phyloP scores from a whole-genome alignment of 345 rosid genomes.

The Dipteronia dyeriana region DNA sequence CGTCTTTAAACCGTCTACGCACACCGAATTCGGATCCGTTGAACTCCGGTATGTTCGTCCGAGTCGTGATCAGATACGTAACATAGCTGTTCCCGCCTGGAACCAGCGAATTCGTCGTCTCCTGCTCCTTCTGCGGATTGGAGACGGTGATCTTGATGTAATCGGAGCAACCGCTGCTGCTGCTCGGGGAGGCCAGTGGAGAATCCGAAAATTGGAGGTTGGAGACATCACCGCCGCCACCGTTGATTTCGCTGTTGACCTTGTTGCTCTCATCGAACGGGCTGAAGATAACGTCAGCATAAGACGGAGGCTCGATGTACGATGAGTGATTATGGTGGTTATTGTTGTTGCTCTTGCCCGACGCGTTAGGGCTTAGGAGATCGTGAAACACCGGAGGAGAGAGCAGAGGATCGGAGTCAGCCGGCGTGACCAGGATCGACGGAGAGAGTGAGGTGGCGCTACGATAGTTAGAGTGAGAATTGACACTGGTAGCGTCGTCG shows the following conservation, averaged over 20 bases:
- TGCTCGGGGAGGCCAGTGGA: slow-evolving; percentile 46
- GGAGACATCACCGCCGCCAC: slow-evolving; percentile 61
- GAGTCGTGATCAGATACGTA: slow-evolving; percentile 77
- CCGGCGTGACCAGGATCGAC: slow-evolving; percentile 43
- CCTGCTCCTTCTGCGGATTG: slow-evolving; percentile 84
- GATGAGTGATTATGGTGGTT: slow-evolving; percentile 26
- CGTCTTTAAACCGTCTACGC: slow-evolving; percentile 78
- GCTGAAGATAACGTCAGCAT: slow-evolving; percentile 81
- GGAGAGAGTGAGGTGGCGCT: slow-evolving; percentile 67
- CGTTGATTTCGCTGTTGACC: slow-evolving; percentile 35
- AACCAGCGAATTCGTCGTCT: slow-evolving; percentile 66
- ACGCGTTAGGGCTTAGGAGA: slow-evolving; percentile 38
- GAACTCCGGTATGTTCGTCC: slow-evolving; percentile 76
- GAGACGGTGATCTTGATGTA: slow-evolving; percentile 80
- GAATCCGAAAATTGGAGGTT: slow-evolving; percentile 37
- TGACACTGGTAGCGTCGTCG: slow-evolving; percentile 29
- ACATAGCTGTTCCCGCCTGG: slow-evolving; percentile 74
- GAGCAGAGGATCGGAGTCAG: slow-evolving; percentile 81
- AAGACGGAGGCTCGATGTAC: slow-evolving; percentile 90
- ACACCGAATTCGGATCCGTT: slow-evolving; percentile 70
- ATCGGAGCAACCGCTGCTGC: slow-evolving; percentile 47
- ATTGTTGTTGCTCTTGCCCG: slow-evolving; percentile 27
- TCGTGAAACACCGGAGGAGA: slow-evolving; percentile 44
- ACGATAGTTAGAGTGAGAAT: slow-evolving; percentile 50
- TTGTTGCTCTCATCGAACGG: slow-evolving; percentile 62